Evolutionary conservation across 2,329 filamentous ascomycete species (phyloP), one percentile per base, ranked within the genome.

Genomic region (Trichophyton mentagrophytes): DNA sequence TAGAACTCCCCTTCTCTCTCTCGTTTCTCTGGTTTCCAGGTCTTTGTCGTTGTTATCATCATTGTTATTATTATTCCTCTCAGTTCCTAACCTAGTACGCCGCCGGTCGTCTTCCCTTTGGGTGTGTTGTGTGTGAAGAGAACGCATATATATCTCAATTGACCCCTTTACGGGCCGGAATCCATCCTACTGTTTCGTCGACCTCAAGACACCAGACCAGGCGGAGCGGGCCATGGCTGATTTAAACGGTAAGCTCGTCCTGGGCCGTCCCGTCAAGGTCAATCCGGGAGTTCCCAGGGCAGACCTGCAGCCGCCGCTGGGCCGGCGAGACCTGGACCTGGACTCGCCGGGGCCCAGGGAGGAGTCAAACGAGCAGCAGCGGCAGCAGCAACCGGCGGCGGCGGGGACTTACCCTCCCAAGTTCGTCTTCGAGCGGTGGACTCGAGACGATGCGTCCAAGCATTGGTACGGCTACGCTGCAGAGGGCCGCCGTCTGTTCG

Each of bases 141-240:
- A 80, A 65, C 80, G 82, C 55, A 81, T 89, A 64, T 83, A 86
- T 69, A 85, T 89, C 66, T 85, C 84, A 0, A 79, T 86, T 59
- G 85, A 89, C 67, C 81, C 84, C 1, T 82, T 86, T 70, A 86
- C 81, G 33, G 82, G 80, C 46, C 78, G 85, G 51, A 89, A 89
- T 69, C 85, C 85, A 0, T 86, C 84, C 42, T 89, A 88, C 73
- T 89, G 86, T 74, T 89, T 90, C 66, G 82, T 89, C 53, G 86
- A 89, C 67, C 82, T 89, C 61, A 71, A 72, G 53, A 78, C 77
- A 55, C 77, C 78, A 53, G 81, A 82, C 30, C 76, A 82, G 33
- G 85, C 85, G 2, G 76, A 81, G 3, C 70, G 71, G 1, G 84
- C 83, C 1, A 82, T 88, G 69, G 67, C 71, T n/a, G 74, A 78